These are phyloP conservation scores for Talaromyces sp. DNA, from an alignment of 2,329 filamentous ascomycete species.

Conservation along the genomic window DNA sequence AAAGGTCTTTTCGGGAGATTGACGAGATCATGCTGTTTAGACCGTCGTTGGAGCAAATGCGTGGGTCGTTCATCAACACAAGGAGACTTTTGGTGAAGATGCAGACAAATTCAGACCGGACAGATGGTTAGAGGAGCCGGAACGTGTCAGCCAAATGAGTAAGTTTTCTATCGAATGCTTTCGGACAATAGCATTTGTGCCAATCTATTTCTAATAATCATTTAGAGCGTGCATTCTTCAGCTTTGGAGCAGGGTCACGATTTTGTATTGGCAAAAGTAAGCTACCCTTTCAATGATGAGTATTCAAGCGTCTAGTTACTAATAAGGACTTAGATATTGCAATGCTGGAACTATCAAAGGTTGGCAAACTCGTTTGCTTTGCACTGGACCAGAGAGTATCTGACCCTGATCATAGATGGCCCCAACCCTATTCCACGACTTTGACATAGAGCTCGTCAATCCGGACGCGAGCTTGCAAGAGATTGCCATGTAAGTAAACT, in stretches of 20 bases:
- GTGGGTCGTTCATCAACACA: conserved; percentile 18
- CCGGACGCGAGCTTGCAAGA: not conserved
- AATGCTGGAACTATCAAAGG: not conserved
- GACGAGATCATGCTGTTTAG: not conserved
- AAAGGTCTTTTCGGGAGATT: not conserved
- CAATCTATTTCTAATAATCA: not conserved
- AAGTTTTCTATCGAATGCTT: not conserved
- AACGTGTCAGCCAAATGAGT: conserved; percentile 15
- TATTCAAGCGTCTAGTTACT: not conserved
- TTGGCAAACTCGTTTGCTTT: not conserved
- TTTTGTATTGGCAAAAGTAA: conserved; percentile 23
- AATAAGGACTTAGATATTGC: not conserved
- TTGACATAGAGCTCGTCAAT: not conserved
- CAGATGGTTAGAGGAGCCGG: conserved; percentile 13
- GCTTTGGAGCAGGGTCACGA: conserved; percentile 23
- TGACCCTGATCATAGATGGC: not conserved
- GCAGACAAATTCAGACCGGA: conserved; percentile 18
- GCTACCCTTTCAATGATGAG: not conserved
- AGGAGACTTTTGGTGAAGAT: conserved; percentile 18
- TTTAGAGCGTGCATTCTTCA: conserved; percentile 22
- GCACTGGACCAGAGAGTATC: not conserved
- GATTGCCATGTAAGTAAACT: not conserved
- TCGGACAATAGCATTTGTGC: not conserved
- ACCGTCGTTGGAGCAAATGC: conserved; percentile 14
- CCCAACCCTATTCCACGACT: not conserved